Evolutionary conservation across 2,329 filamentous ascomycete species (phyloP), one percentile per base, ranked within the genome.

Genomic region (Hypoxylon sp.): DNA sequence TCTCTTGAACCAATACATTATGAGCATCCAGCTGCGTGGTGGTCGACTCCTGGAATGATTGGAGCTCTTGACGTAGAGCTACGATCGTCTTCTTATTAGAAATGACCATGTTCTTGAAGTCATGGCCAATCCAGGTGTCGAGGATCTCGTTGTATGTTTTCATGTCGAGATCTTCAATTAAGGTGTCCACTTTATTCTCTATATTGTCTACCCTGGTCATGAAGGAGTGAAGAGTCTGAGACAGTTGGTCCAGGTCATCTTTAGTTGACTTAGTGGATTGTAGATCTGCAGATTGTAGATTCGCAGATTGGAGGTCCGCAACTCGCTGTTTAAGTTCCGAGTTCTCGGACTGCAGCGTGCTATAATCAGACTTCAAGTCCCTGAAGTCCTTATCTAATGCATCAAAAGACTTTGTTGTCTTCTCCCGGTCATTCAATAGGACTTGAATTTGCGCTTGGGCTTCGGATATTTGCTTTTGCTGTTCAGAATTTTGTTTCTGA

Each of bases 71-170:
- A 5, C 43, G 52, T n/a, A 63, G 2, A 37, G 39, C 14, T 9
- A 27, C 21, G 23, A 50, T 41, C 1, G 19, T n/a, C 27, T 43
- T 63, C 14, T 68, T 62, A 21, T 60, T 47, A 8, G 55, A 43
- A 12, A 66, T 16, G 25, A 71, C 50, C 27, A 61, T 70, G 9
- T 55, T 56, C 30, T 60, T 59, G 19, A 70, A 60, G 39, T 71
- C 65, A 29, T 70, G 63, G 2, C 61, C 56, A 5, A 65, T 53
- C 67, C 67, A 71, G 8, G 52, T 21, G 12, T 65, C 65, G 1
- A 67, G 39, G 5, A 71, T 65, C 23, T 71, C 67, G 12, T 70
- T 68, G n/a, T 68, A 70, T 1, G 57, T 63, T 5, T 61, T 59
- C 58, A 65, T 63, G 12, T 70, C 65, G 9, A 72, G 45, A 19